Conservation (phyloP, 2,329 filamentous ascomycete species). For the Monilinia aucupariae region DNA sequence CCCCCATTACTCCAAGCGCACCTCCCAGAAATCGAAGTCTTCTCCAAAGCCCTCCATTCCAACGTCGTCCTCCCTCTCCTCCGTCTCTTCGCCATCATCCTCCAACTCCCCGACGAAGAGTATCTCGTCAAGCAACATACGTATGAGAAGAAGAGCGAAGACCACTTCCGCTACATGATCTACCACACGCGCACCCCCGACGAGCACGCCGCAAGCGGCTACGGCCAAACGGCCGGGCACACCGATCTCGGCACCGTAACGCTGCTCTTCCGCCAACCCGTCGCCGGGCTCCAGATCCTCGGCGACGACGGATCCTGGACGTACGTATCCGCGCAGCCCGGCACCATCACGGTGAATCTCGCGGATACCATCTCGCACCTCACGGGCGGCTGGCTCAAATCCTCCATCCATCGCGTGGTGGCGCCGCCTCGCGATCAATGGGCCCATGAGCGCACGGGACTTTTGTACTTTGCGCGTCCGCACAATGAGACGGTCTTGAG, state of each 20-base stretch:
- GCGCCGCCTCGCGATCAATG: slow-evolving; percentile 37
- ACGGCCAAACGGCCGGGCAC: slow-evolving; percentile 46
- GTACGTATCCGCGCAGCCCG: slow-evolving; percentile 45
- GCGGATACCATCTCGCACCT: slow-evolving; percentile 46
- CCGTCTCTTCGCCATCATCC: slow-evolving; percentile 54
- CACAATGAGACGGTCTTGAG: slow-evolving; percentile 28
- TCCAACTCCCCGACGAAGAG: slow-evolving; percentile 55
- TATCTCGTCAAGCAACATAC: slow-evolving; percentile 50
- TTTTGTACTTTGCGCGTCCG: slow-evolving; percentile 43
- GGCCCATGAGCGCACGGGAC: slow-evolving; percentile 40
- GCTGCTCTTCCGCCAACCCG: slow-evolving; percentile 53
- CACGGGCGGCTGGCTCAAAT: slow-evolving; percentile 45
- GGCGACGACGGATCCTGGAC: slow-evolving; percentile 46
- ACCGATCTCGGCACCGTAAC: slow-evolving; percentile 54
- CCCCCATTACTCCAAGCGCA: slow-evolving; percentile 45
- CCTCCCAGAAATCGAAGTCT: slow-evolving; percentile 50
- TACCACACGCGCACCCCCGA: slow-evolving; percentile 46
- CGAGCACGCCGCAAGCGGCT: slow-evolving; percentile 42
- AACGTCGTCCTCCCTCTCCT: slow-evolving; percentile 54
- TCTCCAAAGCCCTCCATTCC: slow-evolving; percentile 43
- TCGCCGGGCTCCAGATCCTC: slow-evolving; percentile 52
- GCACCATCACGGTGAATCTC: slow-evolving; percentile 48
- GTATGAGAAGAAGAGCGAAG: slow-evolving; percentile 54
- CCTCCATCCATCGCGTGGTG: slow-evolving; percentile 39
- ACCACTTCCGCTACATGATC: slow-evolving; percentile 59